Base-by-base conservation (phyloP, 768 basidiomycete genomes). In the Hygrophoropsis aurantiaca region DNA sequence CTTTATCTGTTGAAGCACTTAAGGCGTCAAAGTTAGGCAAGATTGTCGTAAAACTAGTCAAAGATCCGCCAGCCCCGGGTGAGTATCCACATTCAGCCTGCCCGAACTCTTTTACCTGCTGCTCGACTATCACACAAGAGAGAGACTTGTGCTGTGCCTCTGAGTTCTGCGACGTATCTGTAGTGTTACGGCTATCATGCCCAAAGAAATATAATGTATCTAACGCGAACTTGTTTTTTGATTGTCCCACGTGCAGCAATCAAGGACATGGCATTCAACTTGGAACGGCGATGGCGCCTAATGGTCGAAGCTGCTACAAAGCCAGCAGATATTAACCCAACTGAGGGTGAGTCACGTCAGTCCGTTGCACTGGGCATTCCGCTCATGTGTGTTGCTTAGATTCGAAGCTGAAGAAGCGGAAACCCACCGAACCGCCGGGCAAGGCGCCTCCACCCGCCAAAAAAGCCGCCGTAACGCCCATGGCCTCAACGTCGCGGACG, bases 261-360 rank as follows among this genome's bases (percentile, higher is more conserved):
- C 85, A 88, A 90, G 84, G 90, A 92, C 73, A 89, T 92, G 87
- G 90, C 90, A 58, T 81, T 80, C 64, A 90, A 89, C 73, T 75
- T 92, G 73, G 88, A 90, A 70, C 81, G 81, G 59, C 83, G 82
- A 73, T 92, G 90, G 90, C 81, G 87, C 48, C 71, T 72, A 52
- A 70, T 88, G 65, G 72, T 86, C 40, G 73, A 69, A 62, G 71
- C 60, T 71, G 80, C 74, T 61, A 68, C 66, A 47, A 79, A 71
- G 74, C 64, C 60, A 56, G 56, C 33, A 57, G 59, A 74, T 54
- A 60, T 49, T 61, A 73, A 77, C 61, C 66, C 62, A 46, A 59
- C 60, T 45, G 87, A 90, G 76, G 89, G 90, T 90, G 67, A 69
- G 88, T 85, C 79, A 82, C 63, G 80, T 73, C 75, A 73, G 66